Evolutionary conservation across 345 rosid genomes (phyloP).

Genomic region (Stellera chamaejasme): DNA sequence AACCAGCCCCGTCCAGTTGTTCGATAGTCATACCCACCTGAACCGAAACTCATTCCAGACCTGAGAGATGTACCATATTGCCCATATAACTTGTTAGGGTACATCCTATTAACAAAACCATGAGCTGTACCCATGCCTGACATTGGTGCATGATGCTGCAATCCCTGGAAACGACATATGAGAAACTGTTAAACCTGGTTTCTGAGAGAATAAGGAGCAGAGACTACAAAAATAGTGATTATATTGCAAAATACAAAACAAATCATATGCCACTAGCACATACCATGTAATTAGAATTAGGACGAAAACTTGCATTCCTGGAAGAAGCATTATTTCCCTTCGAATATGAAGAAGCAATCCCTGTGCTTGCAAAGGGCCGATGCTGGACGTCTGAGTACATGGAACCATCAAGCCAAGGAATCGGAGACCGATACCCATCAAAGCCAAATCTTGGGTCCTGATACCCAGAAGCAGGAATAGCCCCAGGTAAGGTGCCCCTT

Average conservation of each 20-base stretch:
- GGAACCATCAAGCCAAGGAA: conserved; percentile 44
- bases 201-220: neutral
- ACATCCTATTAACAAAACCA: conserved; percentile 55
- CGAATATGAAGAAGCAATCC: conserved; percentile 39
- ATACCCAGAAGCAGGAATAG: conserved; percentile 41
- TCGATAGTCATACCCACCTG: conserved; percentile 62
- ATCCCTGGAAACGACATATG: conserved; percentile 28
- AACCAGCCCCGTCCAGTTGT: conserved; percentile 60
- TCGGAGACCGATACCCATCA: conserved; percentile 42
- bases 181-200: neutral
- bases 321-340: conserved; percentile 41
- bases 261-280: neutral
- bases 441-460: conserved; percentile 55
- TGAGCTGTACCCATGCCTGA: conserved; percentile 50
- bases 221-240: neutral
- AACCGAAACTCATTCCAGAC: conserved; percentile 61
- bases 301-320: conserved; percentile 52
- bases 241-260: too few relatives aligned
- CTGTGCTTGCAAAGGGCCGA: conserved; percentile 33
- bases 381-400: conserved; percentile 48
- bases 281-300: conserved; percentile 59
- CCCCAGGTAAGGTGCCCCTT: conserved; percentile 40
- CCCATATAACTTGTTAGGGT: conserved; percentile 56
- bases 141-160: conserved; percentile 46
- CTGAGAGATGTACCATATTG: conserved; percentile 57